Percentiles rank a stretch among this genome's conserved stretches.
phyloP scores from a whole-genome alignment of 2,329 filamentous ascomycete species.

The Pseudogymnoascus sp. region DNA sequence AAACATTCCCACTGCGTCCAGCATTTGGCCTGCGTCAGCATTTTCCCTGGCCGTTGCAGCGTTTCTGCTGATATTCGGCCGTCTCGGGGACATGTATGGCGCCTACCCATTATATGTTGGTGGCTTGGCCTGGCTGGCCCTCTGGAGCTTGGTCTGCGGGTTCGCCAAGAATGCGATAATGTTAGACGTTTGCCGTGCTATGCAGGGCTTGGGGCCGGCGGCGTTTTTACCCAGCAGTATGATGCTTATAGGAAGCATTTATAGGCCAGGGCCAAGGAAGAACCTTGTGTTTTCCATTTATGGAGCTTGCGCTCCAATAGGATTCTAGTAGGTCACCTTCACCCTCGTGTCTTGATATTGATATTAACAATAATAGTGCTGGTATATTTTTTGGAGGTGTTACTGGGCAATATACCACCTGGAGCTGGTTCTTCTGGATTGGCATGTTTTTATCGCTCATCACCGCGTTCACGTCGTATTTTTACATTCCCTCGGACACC shows the following conservation, averaged over 20 bases:
- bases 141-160: constrained; percentile 63
- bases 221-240: constrained; percentile 63
- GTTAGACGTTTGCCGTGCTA: constrained; percentile 64
- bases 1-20: constrained; percentile 51
- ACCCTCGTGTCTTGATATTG: constrained; percentile 46
- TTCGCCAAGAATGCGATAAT: constrained; percentile 61
- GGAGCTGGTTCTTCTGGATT: constrained; percentile 64
- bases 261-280: constrained; percentile 60
- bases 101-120: constrained; percentile 51
- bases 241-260: constrained; percentile 55
- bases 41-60: constrained; percentile 48
- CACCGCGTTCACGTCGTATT: constrained; percentile 38
- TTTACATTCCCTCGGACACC: constrained; percentile 42
- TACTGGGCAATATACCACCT: constrained; percentile 48
- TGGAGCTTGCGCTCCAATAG: constrained; percentile 45
- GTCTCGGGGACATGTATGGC: constrained; percentile 54
- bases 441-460: constrained; percentile 45
- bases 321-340: constrained; percentile 43
- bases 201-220: constrained; percentile 66
- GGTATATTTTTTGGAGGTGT: constrained; percentile 60
- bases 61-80: constrained; percentile 56
- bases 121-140: constrained; percentile 54
- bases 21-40: constrained; percentile 56
- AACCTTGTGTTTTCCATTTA: constrained; percentile 55
- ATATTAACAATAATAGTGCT: constrained; percentile 37